Evolutionary conservation across 352 stramenopile species (phyloP).

Genomic region (Blastocystis sp.): DNA sequence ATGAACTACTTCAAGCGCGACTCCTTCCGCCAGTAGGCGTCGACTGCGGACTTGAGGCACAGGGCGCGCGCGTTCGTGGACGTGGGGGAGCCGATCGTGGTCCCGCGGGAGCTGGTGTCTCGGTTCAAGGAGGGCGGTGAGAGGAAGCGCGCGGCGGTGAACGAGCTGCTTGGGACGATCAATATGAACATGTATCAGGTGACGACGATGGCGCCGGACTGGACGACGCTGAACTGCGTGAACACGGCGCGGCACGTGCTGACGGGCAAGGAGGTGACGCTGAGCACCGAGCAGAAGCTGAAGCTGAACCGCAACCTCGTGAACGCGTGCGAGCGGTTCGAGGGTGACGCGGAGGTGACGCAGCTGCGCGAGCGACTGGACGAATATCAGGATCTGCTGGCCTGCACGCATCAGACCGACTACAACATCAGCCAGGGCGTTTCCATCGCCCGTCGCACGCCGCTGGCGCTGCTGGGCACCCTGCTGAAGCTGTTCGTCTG

Average conservation of each 20-base stretch:
- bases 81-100: constrained; percentile 34
- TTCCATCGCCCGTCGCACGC: neutral
- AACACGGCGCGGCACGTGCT: constrained; percentile 48
- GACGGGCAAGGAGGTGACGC: neutral
- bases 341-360: neutral
- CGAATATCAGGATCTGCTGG: constrained; percentile 25
- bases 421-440: constrained; percentile 9
- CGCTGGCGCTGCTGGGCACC: neutral
- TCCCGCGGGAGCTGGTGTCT: neutral
- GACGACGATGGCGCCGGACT: constrained; percentile 53
- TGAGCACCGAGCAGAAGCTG: constrained; percentile 45
- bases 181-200: constrained; percentile 52
- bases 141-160: constrained; percentile 12
- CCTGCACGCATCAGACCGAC: constrained; percentile 13
- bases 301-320: constrained; percentile 45
- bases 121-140: constrained; percentile 10
- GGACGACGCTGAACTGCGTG: constrained; percentile 43
- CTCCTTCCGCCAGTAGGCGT: constrained; percentile 25
- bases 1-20: constrained; percentile 57
- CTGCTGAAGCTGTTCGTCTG: neutral
- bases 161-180: constrained; percentile 29
- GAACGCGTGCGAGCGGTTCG: neutral
- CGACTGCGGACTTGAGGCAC: neutral
- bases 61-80: constrained; percentile 53
- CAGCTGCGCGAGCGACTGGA: neutral